phyloP scores from a whole-genome alignment of 208 protist species.

The Trypanosoma cruzi region DNA sequence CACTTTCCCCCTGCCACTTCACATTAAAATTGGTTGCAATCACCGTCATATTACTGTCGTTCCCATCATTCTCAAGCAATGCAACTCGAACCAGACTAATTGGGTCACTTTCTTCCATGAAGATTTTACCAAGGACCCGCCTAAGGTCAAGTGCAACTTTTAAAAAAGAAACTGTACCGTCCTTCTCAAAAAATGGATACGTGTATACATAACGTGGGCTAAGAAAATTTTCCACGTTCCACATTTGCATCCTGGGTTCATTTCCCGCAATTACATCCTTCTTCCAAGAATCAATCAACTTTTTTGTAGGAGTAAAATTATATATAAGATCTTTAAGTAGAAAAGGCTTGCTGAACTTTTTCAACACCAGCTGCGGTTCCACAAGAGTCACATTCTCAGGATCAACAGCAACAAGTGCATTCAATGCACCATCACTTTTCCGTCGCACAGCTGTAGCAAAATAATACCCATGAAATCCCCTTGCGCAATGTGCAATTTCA shows the following conservation, averaged over 20 bases:
- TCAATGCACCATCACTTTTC: not conserved
- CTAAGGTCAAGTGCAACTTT: conserved; percentile 11
- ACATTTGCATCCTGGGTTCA: not conserved
- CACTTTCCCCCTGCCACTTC: not conserved
- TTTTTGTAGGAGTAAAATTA: not conserved
- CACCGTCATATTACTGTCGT: not conserved
- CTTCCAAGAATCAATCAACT: conserved; percentile 6
- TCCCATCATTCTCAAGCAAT: conserved; percentile 3
- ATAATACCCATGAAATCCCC: not conserved
- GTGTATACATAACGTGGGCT: not conserved
- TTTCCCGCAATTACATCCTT: not conserved
- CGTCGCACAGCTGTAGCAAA: not conserved
- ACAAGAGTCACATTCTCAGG: not conserved
- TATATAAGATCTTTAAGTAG: not conserved
- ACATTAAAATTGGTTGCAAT: not conserved
- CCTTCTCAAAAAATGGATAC: conserved; percentile 22
- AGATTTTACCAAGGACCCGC: not conserved
- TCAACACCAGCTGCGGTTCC: conserved; percentile 4
- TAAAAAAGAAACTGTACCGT: conserved; percentile 6
- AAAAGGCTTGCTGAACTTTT: not conserved
- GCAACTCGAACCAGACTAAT: not conserved
- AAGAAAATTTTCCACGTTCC: conserved; percentile 16
- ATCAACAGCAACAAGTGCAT: conserved; percentile 2
- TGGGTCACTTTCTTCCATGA: not conserved
- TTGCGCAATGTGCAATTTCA: conserved; percentile 19